phyloP scores from a whole-genome alignment of 495 filamentous ascomycete species.

The Pseudomonodictys pantanalensis region DNA sequence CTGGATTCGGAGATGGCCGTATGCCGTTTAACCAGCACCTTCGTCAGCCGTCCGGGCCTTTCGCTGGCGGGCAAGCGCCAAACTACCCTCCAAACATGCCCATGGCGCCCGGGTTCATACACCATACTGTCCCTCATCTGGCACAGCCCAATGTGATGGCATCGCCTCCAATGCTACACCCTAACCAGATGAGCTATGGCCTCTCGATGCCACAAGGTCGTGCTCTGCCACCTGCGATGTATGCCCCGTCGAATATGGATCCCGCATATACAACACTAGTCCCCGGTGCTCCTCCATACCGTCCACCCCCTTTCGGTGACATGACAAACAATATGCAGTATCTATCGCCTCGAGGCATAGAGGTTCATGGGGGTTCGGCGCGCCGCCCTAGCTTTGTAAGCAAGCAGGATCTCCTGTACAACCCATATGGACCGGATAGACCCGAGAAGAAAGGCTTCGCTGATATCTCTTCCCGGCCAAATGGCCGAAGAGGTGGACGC shows the following conservation, averaged over 20 bases:
- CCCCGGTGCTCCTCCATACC: background rate
- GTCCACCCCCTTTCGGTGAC: constrained; percentile 6
- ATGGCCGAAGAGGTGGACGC: background rate
- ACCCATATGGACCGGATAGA: constrained; percentile 19
- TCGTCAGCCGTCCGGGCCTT: constrained; percentile 4
- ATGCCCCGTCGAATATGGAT: background rate
- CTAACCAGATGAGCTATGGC: background rate
- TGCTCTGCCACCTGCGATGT: background rate
- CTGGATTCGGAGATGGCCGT: constrained; percentile 7
- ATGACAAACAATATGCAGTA: constrained; percentile 15
- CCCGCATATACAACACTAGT: background rate
- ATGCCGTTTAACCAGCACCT: background rate
- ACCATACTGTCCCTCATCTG: background rate
- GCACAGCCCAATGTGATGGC: background rate
- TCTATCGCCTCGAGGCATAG: background rate
- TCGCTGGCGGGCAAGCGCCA: constrained; percentile 7
- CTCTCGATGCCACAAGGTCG: constrained; percentile 2
- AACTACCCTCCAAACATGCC: background rate
- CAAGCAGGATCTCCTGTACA: constrained; percentile 1
- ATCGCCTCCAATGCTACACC: background rate
- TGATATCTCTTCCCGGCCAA: background rate
- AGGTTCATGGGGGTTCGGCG: background rate
- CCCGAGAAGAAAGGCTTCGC: constrained; percentile 13
- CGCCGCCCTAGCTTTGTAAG: constrained; percentile 7
- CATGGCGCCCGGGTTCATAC: background rate